Evolutionary conservation across 2,329 filamentous ascomycete species (phyloP).

Genomic region (Xylariaceae sp.): DNA sequence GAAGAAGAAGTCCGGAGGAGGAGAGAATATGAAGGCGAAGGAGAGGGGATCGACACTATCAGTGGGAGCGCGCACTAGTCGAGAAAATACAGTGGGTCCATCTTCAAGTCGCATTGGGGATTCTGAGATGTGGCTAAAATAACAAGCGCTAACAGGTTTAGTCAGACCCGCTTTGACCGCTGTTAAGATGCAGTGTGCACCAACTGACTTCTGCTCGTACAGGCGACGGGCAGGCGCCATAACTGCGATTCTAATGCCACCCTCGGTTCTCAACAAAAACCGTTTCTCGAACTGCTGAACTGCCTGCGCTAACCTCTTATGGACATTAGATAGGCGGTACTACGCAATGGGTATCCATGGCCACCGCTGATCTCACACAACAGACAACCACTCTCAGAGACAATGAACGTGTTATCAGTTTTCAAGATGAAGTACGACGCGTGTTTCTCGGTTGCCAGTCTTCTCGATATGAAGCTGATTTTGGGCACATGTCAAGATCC

Average conservation of each 20-base stretch:
- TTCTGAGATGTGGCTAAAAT: neutral
- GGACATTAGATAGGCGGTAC: neutral
- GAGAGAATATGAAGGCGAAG: conserved; percentile 1
- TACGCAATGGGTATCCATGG: neutral
- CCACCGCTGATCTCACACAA: neutral
- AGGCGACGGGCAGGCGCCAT: neutral
- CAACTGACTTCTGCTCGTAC: neutral
- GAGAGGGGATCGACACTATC: neutral
- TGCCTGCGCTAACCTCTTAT: no score
- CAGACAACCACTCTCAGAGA: neutral
- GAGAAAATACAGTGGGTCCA: neutral
- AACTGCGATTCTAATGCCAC: neutral
- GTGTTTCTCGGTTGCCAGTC: no score
- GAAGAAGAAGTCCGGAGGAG: neutral
- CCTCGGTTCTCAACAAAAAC: neutral
- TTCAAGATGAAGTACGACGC: no score
- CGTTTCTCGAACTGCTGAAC: neutral
- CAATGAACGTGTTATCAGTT: neutral
- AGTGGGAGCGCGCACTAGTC: neutral
- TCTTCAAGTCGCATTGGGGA: neutral
- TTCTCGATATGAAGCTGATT: no score
- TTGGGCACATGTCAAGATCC: no score
- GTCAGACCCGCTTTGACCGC: neutral
- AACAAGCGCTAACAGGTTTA: neutral
- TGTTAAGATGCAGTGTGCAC: neutral